Percentiles rank a stretch among this genome's conserved stretches.
Conservation (phyloP, 2,329 filamentous ascomycete genomes). For the Hypoxylon sp. region DNA sequence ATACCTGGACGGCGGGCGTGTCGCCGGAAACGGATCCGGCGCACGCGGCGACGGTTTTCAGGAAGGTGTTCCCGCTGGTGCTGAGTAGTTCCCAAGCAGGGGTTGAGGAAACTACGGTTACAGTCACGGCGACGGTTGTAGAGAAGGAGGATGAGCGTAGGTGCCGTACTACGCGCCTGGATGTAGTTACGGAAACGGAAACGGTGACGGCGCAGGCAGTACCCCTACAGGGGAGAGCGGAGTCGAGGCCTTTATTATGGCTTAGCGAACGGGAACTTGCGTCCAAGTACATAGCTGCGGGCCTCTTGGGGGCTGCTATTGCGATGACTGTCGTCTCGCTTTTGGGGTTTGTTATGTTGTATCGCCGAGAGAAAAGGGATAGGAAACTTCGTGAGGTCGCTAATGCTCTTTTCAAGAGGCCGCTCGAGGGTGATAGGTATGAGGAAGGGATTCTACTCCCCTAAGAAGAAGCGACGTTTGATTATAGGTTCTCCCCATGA, state of each 20-base stretch:
- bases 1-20: conserved; percentile 32
- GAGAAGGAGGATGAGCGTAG: neutral
- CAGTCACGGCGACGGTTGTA: no score
- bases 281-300: conserved; percentile 7
- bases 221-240: neutral
- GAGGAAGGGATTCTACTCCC: conserved; percentile 14
- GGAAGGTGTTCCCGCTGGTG: conserved; percentile 41
- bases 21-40: conserved; percentile 24
- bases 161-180: neutral
- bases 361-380: conserved; percentile 9
- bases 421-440: conserved; percentile 1
- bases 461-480: conserved; percentile 5
- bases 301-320: conserved; percentile 16
- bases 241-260: neutral
- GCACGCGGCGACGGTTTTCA: conserved; percentile 31
- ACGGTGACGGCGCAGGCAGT: neutral
- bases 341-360: conserved; percentile 19
- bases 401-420: neutral
- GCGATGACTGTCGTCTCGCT: conserved; percentile 13
- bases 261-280: neutral
- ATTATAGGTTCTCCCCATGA: neutral
- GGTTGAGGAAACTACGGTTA: neutral
- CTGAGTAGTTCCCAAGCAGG: conserved; percentile 9
- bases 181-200: neutral
- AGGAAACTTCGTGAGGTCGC: conserved; percentile 6